A percentile compares a stretch with the other conserved stretches of the same genome.
phyloP scores from a whole-genome alignment of 192 early-diverging fungal species.

The Entophlyctis helioformis region DNA sequence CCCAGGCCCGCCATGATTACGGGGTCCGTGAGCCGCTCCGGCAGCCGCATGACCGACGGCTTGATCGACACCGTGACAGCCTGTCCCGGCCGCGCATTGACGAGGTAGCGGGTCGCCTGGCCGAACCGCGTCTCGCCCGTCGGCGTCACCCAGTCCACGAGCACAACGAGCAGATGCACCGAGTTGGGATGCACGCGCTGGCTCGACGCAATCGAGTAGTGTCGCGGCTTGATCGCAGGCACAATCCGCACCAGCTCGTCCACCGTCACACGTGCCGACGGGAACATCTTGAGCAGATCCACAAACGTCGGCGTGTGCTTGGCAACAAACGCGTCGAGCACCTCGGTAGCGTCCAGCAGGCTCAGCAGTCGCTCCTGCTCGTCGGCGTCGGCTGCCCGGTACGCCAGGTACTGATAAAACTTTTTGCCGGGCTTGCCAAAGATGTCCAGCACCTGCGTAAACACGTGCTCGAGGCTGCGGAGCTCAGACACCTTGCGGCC shows the following conservation, averaged over 20 bases:
- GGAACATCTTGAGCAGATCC: slow-evolving; percentile 77
- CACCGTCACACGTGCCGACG: slow-evolving; percentile 63
- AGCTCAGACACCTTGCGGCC: slow-evolving; percentile 37
- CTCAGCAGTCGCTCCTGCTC: slow-evolving; percentile 8
- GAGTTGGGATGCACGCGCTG: slow-evolving; percentile 74
- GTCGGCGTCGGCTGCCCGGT: slow-evolving; percentile 52
- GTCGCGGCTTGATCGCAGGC: slow-evolving; percentile 85
- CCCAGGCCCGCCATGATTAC: slow-evolving; percentile 96
- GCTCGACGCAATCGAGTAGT: slow-evolving; percentile 96
- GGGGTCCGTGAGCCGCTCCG: slow-evolving; percentile 63
- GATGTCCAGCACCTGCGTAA: slow-evolving; percentile 74
- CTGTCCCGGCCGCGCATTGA: slow-evolving; percentile 52
- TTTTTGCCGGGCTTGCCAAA: slow-evolving; percentile 92
- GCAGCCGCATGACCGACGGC: slow-evolving; percentile 94
- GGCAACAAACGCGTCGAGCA: slow-evolving; percentile 69
- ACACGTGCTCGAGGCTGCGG: slow-evolving; percentile 64
- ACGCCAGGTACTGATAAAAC: slow-evolving; percentile 77
- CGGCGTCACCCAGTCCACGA: slow-evolving; percentile 75
- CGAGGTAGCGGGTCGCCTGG: slow-evolving; percentile 86
- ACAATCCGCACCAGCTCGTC: slow-evolving; percentile 62
- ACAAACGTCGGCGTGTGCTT: slow-evolving; percentile 72
- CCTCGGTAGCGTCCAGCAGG: slow-evolving; percentile 59
- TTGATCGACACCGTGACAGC: slow-evolving; percentile 80
- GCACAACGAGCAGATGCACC: slow-evolving; percentile 85
- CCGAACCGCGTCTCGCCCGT: slow-evolving; percentile 60